These are phyloP conservation scores for Meira nashicola DNA, from an alignment of 1,284 basidiomycete genomes.

Conservation along the genomic window DNA sequence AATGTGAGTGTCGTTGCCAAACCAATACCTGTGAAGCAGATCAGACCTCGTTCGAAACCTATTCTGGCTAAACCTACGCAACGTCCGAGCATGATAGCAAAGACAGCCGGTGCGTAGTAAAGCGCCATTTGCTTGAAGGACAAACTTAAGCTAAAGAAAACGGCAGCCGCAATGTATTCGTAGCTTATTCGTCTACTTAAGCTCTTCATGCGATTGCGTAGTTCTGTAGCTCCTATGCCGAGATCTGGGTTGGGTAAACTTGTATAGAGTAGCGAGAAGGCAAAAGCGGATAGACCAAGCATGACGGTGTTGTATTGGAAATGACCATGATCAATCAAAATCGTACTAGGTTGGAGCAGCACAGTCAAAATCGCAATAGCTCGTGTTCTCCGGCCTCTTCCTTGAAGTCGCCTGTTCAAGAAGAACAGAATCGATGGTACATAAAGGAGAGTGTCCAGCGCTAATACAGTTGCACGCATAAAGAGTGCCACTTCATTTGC, in stretches of 20 bases:
- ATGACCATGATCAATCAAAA: slow-evolving; percentile 83
- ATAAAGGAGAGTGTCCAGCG: slow-evolving; percentile 68
- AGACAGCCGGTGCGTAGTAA: slow-evolving; percentile 77
- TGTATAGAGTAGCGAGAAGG: slow-evolving; percentile 42
- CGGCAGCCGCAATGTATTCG: slow-evolving; percentile 65
- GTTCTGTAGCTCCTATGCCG: neutral
- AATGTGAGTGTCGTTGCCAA: slow-evolving; percentile 59
- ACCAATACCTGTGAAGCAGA: slow-evolving; percentile 67
- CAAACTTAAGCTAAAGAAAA: slow-evolving; percentile 76
- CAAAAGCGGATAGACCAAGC: slow-evolving; percentile 43
- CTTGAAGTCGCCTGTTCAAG: slow-evolving; percentile 32
- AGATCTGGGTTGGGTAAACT: slow-evolving; percentile 40
- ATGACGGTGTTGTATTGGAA: slow-evolving; percentile 63
- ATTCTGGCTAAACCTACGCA: slow-evolving; percentile 71
- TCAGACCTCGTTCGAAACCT: slow-evolving; percentile 63
- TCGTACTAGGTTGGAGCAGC: slow-evolving; percentile 73
- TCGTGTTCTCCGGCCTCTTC: slow-evolving; percentile 38
- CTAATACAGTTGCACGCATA: slow-evolving; percentile 73
- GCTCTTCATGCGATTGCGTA: slow-evolving; percentile 21
- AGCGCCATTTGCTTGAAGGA: slow-evolving; percentile 94
- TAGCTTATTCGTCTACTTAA: slow-evolving; percentile 45
- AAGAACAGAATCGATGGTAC: slow-evolving; percentile 60
- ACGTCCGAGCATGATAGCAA: slow-evolving; percentile 49
- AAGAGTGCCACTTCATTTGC: slow-evolving; percentile 63
- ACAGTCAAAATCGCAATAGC: slow-evolving; percentile 56